Evolutionary conservation across 73 alveolate species (phyloP), one percentile per base, ranked within the genome.

Genomic region (Tetrahymena elliotti): DNA sequence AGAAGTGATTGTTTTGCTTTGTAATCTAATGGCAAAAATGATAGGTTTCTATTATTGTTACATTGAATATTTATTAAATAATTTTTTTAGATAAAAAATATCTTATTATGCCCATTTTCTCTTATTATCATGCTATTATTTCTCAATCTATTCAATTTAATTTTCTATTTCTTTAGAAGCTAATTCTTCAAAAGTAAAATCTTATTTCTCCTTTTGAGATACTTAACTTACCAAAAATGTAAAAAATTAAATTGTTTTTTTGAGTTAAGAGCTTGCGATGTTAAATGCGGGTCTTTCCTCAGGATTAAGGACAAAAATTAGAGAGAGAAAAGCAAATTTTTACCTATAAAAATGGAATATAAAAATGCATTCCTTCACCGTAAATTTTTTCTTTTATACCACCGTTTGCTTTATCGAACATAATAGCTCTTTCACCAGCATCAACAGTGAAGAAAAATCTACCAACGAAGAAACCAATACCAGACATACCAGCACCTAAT

Each of bases 351-450:
- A 96, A 83, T 12, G 99, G 99, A 83, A 97, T 93, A 96, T 93
- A 84, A 84, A 97, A 97, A 94, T 97, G 98, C 97, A 97, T 96
- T 38, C 99, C 99, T 96, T 98, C 99, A 18, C 98, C 98, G 52
- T 96, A 94, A 41, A 97, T 95, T 38, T 93, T 93, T 52, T 92
- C 95, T 52, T 93, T 92, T 15, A 98, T 97, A 94, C 99, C 99
- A 52, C 93, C 52, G 93, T 95, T 84, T 68, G 88, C 88, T 82
- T 97, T 94, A 92, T 98, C 98, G 94, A 97, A 98, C 31, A 97
- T 93, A 82, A 98, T 95, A 16, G 97, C 99, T 94, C 99, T 93
- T 92, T 98, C 97, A 9, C 99, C 99, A 20, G 98, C 99, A 84
- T 98, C 99, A 31, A 97, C 98, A n/a, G 97, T 97, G 95, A 95